A percentile compares a stretch with the other conserved stretches of the same genome.
These are phyloP conservation scores for Ganoderma lucidum DNA, from an alignment of 1,284 basidiomycete species.

Conservation along the genomic window DNA sequence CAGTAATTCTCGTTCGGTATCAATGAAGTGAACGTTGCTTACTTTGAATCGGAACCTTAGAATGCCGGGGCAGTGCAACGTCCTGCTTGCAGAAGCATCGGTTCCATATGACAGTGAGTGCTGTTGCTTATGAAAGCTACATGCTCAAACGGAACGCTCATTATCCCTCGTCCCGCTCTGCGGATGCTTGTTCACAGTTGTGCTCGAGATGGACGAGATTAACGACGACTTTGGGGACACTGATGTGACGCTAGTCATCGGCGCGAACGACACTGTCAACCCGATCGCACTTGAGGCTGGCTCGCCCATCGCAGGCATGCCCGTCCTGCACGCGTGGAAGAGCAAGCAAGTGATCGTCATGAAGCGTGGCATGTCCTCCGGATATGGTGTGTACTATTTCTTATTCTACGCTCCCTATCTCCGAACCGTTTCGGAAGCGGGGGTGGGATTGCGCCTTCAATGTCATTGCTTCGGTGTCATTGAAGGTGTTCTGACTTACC, in stretches of 20 bases:
- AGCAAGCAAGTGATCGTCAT: slow-evolving; percentile 90
- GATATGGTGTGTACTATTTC: slow-evolving; percentile 64
- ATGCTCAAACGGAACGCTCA: slow-evolving; percentile 12
- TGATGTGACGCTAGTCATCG: slow-evolving; percentile 85
- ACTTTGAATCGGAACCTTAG: slow-evolving; percentile 43
- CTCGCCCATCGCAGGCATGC: slow-evolving; percentile 89
- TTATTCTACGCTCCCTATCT: neutral
- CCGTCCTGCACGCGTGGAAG: slow-evolving; percentile 90
- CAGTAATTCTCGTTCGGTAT: neutral
- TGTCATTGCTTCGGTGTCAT: neutral
- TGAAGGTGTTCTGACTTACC: neutral
- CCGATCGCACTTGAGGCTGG: slow-evolving; percentile 88
- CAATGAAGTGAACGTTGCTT: neutral
- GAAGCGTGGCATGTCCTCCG: slow-evolving; percentile 88
- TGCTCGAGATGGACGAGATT: slow-evolving; percentile 92
- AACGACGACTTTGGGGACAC: slow-evolving; percentile 89
- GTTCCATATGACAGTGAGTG: slow-evolving; percentile 87
- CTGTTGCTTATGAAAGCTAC: neutral
- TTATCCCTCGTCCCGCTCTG: slow-evolving; percentile 1
- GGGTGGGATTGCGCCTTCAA: neutral
- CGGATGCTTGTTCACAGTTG: slow-evolving; percentile 55
- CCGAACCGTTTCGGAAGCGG: slow-evolving; percentile 3
- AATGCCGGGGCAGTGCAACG: slow-evolving; percentile 90
- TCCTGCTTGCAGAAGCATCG: slow-evolving; percentile 85
- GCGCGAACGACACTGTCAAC: slow-evolving; percentile 92